phyloP scores from a whole-genome alignment of 768 basidiomycete species.

The Mycena olivaceomarginata region DNA sequence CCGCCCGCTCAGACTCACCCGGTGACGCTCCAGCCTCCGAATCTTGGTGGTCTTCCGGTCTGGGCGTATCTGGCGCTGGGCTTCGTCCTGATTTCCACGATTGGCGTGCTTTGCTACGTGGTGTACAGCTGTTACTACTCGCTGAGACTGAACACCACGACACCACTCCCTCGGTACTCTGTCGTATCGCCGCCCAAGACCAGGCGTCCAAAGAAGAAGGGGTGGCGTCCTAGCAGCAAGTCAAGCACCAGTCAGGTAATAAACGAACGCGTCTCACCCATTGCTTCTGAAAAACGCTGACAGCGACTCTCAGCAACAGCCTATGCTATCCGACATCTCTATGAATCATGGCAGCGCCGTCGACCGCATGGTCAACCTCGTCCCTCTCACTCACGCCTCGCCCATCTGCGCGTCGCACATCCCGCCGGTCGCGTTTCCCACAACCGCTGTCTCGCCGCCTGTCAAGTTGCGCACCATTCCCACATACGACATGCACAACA shows the following conservation, averaged over 20 bases:
- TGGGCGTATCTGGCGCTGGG: conserved; percentile 35
- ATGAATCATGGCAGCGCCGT: conserved; percentile 8
- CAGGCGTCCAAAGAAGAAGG: conserved; percentile 35
- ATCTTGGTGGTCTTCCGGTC: conserved; percentile 24
- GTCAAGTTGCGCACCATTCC: conserved; percentile 7
- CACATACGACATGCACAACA: conserved; percentile 43
- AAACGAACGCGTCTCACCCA: not conserved
- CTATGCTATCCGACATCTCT: conserved; percentile 19
- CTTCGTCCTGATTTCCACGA: conserved; percentile 33
- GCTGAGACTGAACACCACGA: conserved; percentile 15
- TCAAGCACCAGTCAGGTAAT: conserved; percentile 34
- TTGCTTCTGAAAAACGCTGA: not conserved
- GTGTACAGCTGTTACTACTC: conserved; percentile 31
- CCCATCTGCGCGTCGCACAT: not conserved
- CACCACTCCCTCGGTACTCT: conserved; percentile 34
- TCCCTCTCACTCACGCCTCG: conserved; percentile 17
- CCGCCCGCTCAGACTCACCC: conserved; percentile 34
- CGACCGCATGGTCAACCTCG: conserved; percentile 14
- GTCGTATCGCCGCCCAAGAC: not conserved
- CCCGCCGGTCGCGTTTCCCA: conserved; percentile 18
- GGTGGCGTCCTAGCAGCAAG: conserved; percentile 26
- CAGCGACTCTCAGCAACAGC: conserved; percentile 10
- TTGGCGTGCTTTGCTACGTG: conserved; percentile 36
- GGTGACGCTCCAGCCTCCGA: conserved; percentile 16
- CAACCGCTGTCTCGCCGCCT: conserved; percentile 4